These are phyloP conservation scores for Saksenaea vasiformis DNA, from an alignment of 371 early-diverging fungal genomes.

Conservation along the genomic window DNA sequence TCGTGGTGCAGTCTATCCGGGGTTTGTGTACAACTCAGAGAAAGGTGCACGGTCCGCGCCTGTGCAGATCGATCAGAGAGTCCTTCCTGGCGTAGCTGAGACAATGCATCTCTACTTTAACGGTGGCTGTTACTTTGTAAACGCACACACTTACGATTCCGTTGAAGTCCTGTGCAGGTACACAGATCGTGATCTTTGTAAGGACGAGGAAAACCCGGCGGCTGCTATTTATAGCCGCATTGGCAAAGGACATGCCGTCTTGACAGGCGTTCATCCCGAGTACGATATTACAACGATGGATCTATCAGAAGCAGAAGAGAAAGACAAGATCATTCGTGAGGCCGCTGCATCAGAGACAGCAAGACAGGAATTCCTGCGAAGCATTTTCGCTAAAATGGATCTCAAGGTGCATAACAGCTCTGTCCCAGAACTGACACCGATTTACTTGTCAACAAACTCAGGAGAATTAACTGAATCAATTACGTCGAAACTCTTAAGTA, in stretches of 20 bases:
- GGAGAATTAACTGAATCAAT: constrained; percentile 26
- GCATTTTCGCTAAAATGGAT: constrained; percentile 54
- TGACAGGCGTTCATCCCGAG: constrained; percentile 77
- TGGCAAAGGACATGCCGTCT: constrained; percentile 66
- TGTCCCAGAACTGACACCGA: constrained; percentile 51
- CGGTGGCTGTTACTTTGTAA: constrained; percentile 80
- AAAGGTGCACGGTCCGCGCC: constrained; percentile 68
- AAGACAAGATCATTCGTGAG: constrained; percentile 34
- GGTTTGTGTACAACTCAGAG: constrained; percentile 83
- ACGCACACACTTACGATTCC: constrained; percentile 42
- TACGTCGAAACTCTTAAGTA: constrained; percentile 17
- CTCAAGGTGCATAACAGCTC: constrained; percentile 44
- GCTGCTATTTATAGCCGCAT: constrained; percentile 59
- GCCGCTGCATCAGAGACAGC: constrained; percentile 46
- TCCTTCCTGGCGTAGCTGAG: neutral
- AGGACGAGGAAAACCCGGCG: constrained; percentile 34
- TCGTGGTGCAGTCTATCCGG: constrained; percentile 74
- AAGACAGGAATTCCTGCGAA: constrained; percentile 51
- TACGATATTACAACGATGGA: constrained; percentile 60
- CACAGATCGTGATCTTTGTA: constrained; percentile 32
- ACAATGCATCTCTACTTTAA: constrained; percentile 67
- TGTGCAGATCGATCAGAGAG: constrained; percentile 34
- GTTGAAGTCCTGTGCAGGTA: constrained; percentile 67
- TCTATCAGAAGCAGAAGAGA: constrained; percentile 28
- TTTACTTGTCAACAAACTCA: constrained; percentile 54